Conservation (phyloP, 164 flowering plant species). For the Stephania cephalantha region DNA sequence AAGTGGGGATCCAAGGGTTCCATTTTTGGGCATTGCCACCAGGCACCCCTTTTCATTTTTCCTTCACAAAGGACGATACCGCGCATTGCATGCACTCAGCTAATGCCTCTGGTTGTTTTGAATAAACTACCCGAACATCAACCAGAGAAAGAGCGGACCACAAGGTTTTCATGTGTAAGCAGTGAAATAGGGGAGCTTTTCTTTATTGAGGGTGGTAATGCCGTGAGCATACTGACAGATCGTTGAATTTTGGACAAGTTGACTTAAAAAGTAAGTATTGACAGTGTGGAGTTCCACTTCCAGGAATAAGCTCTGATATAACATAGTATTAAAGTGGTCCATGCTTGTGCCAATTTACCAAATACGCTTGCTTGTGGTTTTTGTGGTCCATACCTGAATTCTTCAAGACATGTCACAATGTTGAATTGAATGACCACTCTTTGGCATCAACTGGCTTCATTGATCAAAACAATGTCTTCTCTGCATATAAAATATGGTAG, state of each 20-base stretch:
- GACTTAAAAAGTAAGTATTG: not conserved
- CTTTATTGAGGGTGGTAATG: not conserved
- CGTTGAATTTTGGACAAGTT: constrained; percentile 2
- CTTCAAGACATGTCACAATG: not conserved
- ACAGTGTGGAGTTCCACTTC: constrained; percentile 11
- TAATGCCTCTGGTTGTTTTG: not conserved
- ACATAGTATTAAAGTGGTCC: constrained; percentile 12
- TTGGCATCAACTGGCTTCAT: not conserved
- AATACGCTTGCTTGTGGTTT: not conserved
- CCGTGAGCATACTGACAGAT: constrained; percentile 1
- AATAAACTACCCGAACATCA: constrained; percentile 4
- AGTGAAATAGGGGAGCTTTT: not conserved
- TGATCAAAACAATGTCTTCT: not conserved
- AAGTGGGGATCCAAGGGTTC: not conserved
- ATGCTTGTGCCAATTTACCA: not conserved
- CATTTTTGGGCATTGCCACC: not conserved
- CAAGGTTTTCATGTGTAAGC: constrained; percentile 7
- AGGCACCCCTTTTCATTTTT: not conserved
- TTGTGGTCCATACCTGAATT: constrained; percentile 1
- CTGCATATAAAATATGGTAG: not conserved
- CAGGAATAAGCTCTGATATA: constrained; percentile 1
- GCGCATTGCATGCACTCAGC: not conserved
- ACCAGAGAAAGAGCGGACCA: constrained; percentile 7
- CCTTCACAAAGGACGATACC: constrained; percentile 3
- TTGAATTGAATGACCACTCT: not conserved